Conservation (phyloP, 495 filamentous ascomycete species). For the Ramalina peruviana region DNA sequence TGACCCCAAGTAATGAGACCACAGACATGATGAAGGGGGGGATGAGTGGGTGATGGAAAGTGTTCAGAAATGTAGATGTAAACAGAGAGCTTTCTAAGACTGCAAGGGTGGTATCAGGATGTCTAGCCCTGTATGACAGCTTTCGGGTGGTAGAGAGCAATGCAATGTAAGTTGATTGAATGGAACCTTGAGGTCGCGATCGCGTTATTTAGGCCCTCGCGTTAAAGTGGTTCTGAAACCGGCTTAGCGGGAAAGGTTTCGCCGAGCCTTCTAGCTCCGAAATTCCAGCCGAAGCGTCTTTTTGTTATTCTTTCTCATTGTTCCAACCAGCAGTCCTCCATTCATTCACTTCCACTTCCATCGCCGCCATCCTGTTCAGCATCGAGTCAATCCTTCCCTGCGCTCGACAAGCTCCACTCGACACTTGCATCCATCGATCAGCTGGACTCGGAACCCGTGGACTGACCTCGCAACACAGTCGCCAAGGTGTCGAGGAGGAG, state of each 20-base stretch:
- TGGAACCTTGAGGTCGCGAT: neutral
- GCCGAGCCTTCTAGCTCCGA: neutral
- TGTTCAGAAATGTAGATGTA: neutral
- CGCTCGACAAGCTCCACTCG: neutral
- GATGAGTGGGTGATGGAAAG: neutral
- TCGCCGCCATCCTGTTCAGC: neutral
- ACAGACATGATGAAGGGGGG: constrained; percentile 57
- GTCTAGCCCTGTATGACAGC: too few relatives aligned
- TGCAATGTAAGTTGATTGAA: neutral
- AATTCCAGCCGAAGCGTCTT: neutral
- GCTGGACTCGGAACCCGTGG: too few relatives aligned
- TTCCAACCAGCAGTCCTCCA: neutral
- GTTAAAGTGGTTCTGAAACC: neutral
- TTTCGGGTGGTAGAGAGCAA: too few relatives aligned
- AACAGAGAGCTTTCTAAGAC: too few relatives aligned
- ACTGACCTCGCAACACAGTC: too few relatives aligned
- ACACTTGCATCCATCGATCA: too few relatives aligned
- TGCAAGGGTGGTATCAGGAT: too few relatives aligned
- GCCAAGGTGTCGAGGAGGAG: too few relatives aligned
- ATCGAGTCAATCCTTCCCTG: neutral
- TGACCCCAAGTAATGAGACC: constrained; percentile 86
- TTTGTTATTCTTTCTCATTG: neutral
- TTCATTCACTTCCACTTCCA: neutral
- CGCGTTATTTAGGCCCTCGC: neutral
- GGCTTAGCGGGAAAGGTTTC: neutral